Evolutionary conservation across 2,329 filamentous ascomycete species (phyloP).

Genomic region (Epicoccum sorghinum): DNA sequence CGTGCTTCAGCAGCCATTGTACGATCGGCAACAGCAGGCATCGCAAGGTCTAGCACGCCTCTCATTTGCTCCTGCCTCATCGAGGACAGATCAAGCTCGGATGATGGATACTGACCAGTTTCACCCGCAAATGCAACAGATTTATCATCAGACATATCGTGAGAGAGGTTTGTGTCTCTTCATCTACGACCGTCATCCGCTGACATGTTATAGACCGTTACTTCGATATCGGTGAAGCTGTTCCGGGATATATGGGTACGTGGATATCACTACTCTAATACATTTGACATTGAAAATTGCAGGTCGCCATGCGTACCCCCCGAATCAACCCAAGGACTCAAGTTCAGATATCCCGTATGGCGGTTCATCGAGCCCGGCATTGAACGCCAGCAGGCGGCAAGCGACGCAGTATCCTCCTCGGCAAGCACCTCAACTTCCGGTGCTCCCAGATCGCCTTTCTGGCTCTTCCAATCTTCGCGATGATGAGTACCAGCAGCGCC

Average conservation of each 20-base stretch:
- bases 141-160: not conserved
- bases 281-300: not conserved
- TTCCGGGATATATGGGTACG: conserved; percentile 11
- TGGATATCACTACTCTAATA: not conserved
- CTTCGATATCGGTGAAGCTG: not conserved
- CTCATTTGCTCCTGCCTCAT: conserved; percentile 39
- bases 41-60: conserved; percentile 44
- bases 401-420: conserved; percentile 9
- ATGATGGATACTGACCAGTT: not conserved
- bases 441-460: not conserved
- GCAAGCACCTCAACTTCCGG: not conserved
- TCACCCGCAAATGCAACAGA: not conserved
- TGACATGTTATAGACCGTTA: conserved; percentile 6
- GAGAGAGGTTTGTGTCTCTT: not conserved
- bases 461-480: not conserved
- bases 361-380: conserved; percentile 50
- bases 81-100: not conserved
- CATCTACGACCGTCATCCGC: not conserved
- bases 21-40: conserved; percentile 44
- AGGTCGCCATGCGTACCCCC: conserved; percentile 34
- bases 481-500: not conserved
- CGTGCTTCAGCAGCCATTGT: conserved; percentile 40
- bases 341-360: conserved; percentile 40
- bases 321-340: conserved; percentile 20
- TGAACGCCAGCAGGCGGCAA: conserved; percentile 45